Base-by-base conservation (phyloP, 2,329 filamentous ascomycete genomes). In the Ophiocordyceps camponoti-leonardi region DNA sequence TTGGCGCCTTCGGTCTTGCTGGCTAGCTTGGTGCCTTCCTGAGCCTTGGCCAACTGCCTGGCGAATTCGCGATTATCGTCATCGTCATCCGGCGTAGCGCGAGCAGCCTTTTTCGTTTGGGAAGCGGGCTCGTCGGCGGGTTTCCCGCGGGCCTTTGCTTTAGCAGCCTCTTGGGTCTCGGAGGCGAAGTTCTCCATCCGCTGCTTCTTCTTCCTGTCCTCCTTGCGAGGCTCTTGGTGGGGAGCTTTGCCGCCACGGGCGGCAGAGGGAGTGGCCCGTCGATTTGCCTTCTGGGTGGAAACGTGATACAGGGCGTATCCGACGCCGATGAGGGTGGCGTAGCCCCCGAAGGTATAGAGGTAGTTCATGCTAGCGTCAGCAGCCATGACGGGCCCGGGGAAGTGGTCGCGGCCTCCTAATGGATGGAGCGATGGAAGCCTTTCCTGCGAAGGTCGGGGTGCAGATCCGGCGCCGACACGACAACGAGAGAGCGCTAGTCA, bases 1-100 rank as follows among this genome's bases (percentile, higher is more conserved):
- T 80, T 80, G 14, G 71, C 67, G 48, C 69, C 64, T 52, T 73
- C 67, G 53, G 72, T 58, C 59, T 73, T 71, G 54, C 64, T 61
- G 49, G 62, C 67, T 53, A 76, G 73, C 56, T 75, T 75, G 50
- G 73, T 75, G 48, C 85, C 85, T 51, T 83, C 71, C 66, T 86
- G 82, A 44, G 81, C 72, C 54, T 74, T 81, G 47, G 77, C 67
- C 52, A 92, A 71, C 59, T 84, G 81, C 55, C 75, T 75, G 30
- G 86, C 86, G 60, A 92, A 90, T 52, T 87, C 83, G 54, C 73
- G 75, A 59, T 83, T 82, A 57, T 81, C 78, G 41, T 74, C 74
- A 48, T 81, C 77, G 47, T 81, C 77, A 47, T 81, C 72, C 7
- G 65, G 62, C 47, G 68, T 68, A 43, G 68, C 61, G 20, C 61